A percentile compares a stretch with the other conserved stretches of the same genome.
phyloP scores from a whole-genome alignment of 2,329 filamentous ascomycete species.

The Pezicula carpinea region DNA sequence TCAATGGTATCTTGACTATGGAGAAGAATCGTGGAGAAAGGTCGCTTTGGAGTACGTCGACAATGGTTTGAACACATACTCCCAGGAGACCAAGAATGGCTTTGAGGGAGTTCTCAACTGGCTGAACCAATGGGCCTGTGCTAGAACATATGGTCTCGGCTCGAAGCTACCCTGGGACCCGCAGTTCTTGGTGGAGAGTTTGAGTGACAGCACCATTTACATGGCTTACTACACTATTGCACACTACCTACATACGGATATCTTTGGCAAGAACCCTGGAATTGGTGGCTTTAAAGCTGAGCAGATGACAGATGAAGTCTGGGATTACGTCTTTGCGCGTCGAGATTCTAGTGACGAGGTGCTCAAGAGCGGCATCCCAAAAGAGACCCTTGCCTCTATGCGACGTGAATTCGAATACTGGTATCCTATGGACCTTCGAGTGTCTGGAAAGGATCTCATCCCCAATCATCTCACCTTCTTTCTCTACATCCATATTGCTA shows the following conservation, averaged over 20 bases:
- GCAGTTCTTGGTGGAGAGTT: conserved; percentile 83
- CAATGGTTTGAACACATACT: conserved; percentile 74
- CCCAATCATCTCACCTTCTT: conserved; percentile 95
- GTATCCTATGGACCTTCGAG: conserved; percentile 86
- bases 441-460: conserved; percentile 89
- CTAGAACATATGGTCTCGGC: conserved; percentile 84
- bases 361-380: conserved; percentile 65
- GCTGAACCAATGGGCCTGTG: conserved; percentile 95
- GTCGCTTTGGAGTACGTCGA: conserved; percentile 68
- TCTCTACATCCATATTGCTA: conserved; percentile 86
- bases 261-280: conserved; percentile 74
- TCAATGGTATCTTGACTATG: conserved; percentile 98
- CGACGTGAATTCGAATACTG: conserved; percentile 93
- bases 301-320: conserved; percentile 91
- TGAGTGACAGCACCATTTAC: conserved; percentile 92
- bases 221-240: conserved; percentile 73
- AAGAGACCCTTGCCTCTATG: conserved; percentile 72
- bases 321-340: conserved; percentile 90
- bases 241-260: conserved; percentile 71
- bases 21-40: conserved; percentile 81
- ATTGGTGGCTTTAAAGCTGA: conserved; percentile 65
- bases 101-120: conserved; percentile 86
- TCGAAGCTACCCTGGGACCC: conserved; percentile 94
- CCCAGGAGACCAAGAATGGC: conserved; percentile 68
- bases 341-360: conserved; percentile 65